Evolutionary conservation across 2,329 filamentous ascomycete genomes (phyloP), one percentile per base, ranked within the genome.

Genomic region (Didymella sp.): DNA sequence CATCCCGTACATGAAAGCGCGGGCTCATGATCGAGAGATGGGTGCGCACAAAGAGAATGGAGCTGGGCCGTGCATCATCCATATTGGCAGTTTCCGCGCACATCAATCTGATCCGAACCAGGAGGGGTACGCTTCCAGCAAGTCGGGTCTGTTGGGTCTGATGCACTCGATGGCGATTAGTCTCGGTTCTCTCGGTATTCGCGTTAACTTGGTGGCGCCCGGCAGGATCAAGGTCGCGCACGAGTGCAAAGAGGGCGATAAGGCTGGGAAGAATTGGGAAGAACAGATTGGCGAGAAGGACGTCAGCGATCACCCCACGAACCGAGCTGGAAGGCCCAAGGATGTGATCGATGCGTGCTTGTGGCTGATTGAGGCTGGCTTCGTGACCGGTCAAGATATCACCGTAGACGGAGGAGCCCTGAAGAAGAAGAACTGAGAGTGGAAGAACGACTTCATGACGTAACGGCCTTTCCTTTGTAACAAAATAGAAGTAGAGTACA

Each of bases 161-260:
- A 81, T 79, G 68, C 81, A 83, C 60, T 78, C 77, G 25, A 78
- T 84, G 79, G 77, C 80, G 12, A 79, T 81, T 30, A 79, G 77
- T 46, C 67, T 84, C 28, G 76, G 76, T 5, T 68, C 71, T 24
- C 69, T 78, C 27, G 76, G 78, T 2, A 77, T 84, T 33, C 73
- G 80, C 2, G 79, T 81, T 25, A 84, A 83, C 56, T 63, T 78
- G n/a, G 73, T 82, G 28, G 76, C 79, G 5, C 80, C 80, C 0
- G 80, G 80, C 2, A 70, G 79, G 46, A 78, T 81, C 68, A 80
- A 79, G 66, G 79, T 76, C 8, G 72, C 73, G n/a, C 79, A 81
- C 60, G 80, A 82, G 72, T 76, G 77, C 60, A 77, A 73, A 55
- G 72, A 76, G 33, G 79, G 75, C 6, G 79, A 82, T 56, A 75